These are phyloP conservation scores for Ophiosphaerella herpotricha DNA, from an alignment of 2,329 filamentous ascomycete genomes.

Conservation along the genomic window DNA sequence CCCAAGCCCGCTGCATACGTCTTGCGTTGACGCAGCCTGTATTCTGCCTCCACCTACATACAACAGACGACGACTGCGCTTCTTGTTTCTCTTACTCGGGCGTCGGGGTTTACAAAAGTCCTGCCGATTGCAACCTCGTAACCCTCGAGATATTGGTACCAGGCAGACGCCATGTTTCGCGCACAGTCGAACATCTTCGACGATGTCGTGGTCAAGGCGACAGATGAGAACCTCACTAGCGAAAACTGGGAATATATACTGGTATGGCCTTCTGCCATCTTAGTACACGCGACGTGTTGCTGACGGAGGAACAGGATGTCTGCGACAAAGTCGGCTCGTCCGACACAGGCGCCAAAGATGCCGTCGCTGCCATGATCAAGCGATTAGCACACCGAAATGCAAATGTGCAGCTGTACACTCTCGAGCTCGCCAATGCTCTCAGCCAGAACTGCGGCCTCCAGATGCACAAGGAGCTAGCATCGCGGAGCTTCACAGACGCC, in stretches of 20 bases:
- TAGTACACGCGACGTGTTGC: not conserved
- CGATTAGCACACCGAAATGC: constrained; percentile 90
- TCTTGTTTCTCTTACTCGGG: no score
- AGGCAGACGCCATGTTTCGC: constrained; percentile 50
- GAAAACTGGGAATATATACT: constrained; percentile 75
- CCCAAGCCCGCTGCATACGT: constrained; percentile 25
- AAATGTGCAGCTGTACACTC: constrained; percentile 93
- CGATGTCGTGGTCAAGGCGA: constrained; percentile 78
- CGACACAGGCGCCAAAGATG: constrained; percentile 73
- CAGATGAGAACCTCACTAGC: constrained; percentile 95
- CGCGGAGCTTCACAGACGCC: constrained; percentile 91
- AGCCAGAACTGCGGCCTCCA: constrained; percentile 87
- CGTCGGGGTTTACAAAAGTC: not conserved
- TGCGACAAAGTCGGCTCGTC: constrained; percentile 62
- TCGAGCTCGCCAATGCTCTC: constrained; percentile 86
- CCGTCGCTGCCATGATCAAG: constrained; percentile 88
- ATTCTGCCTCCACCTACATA: constrained; percentile 5
- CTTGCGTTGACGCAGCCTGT: constrained; percentile 8
- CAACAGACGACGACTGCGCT: not conserved
- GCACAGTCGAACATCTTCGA: constrained; percentile 70
- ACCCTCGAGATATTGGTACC: constrained; percentile 1
- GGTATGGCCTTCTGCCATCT: constrained; percentile 41
- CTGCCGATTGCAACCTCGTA: not conserved
- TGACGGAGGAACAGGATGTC: constrained; percentile 53
- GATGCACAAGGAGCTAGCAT: constrained; percentile 88